Conservation (phyloP, 208 protist species). For the Leishmania lainsoni region DNA sequence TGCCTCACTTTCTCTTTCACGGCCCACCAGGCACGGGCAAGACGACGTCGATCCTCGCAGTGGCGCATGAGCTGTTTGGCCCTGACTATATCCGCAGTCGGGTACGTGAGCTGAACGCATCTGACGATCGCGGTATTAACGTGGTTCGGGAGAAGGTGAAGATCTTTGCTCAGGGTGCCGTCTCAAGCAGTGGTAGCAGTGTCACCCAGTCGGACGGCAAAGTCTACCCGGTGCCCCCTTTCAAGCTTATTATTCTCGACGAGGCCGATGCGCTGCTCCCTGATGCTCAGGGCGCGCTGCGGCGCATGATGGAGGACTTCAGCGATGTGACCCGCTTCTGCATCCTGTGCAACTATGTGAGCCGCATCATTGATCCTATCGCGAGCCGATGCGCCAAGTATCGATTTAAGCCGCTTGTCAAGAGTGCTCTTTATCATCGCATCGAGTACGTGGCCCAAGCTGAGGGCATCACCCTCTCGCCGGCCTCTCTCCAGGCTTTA, state of each 20-base stretch:
- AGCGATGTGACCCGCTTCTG: constrained; percentile 99
- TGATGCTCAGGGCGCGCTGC: constrained; percentile 98
- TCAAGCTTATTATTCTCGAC: constrained; percentile 99
- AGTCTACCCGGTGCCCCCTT: constrained; percentile 88
- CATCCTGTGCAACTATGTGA: constrained; percentile 99
- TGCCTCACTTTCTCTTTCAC: constrained; percentile 99
- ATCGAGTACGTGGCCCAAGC: constrained; percentile 85
- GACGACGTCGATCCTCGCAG: constrained; percentile 98
- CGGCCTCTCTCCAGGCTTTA: constrained; percentile 73
- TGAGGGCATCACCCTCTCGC: constrained; percentile 86
- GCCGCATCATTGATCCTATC: constrained; percentile 99
- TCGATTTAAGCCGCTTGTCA: constrained; percentile 96
- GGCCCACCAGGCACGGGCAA: constrained; percentile 99
- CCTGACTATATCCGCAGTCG: constrained; percentile 85
- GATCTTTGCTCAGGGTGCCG: constrained; percentile 95
- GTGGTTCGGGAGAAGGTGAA: constrained; percentile 99
- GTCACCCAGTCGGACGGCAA: constrained; percentile 85
- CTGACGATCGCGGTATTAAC: constrained; percentile 99
- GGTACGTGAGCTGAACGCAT: constrained; percentile 99
- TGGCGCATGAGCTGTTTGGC: constrained; percentile 98
- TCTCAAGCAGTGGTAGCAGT: constrained; percentile 54
- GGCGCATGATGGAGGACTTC: constrained; percentile 98
- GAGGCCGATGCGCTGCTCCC: constrained; percentile 99
- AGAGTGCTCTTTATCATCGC: constrained; percentile 78
- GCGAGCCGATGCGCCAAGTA: constrained; percentile 99